These are phyloP conservation scores for Psidium guajava DNA, from an alignment of 345 rosid genomes.

Conservation along the genomic window DNA sequence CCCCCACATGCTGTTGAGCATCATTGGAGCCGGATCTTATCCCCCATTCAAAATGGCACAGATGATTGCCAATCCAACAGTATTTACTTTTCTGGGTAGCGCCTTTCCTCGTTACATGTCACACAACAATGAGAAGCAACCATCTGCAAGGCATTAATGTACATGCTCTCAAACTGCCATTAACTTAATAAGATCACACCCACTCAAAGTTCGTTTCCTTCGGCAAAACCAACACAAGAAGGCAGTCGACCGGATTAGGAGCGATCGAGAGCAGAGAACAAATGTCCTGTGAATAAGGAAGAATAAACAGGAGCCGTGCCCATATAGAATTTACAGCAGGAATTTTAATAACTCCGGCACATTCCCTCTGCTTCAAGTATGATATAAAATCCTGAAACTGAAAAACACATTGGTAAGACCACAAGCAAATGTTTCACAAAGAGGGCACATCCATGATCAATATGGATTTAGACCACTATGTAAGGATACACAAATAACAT, in stretches of 20 bases:
- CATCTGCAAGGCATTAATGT: background rate
- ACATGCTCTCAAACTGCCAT: background rate
- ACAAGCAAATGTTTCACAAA: background rate
- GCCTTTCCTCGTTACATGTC: background rate
- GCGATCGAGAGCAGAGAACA: conserved; percentile 70
- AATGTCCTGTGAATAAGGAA: conserved; percentile 62
- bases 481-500: background rate
- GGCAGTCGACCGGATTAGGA: conserved; percentile 40
- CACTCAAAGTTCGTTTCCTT: conserved; percentile 76
- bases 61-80: background rate
- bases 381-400: conserved; percentile 92
- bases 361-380: conserved; percentile 88
- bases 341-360: conserved; percentile 95
- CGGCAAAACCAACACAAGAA: conserved; percentile 78
- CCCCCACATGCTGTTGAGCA: background rate
- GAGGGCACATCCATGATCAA: background rate
- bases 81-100: background rate
- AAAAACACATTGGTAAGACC: background rate
- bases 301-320: conserved; percentile 92
- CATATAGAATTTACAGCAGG: conserved; percentile 67
- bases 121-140: background rate
- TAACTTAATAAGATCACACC: conserved; percentile 18
- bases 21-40: background rate
- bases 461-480: background rate
- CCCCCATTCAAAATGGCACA: background rate